Conservation (phyloP, 495 filamentous ascomycete species). For the Bombardia bombarda region DNA sequence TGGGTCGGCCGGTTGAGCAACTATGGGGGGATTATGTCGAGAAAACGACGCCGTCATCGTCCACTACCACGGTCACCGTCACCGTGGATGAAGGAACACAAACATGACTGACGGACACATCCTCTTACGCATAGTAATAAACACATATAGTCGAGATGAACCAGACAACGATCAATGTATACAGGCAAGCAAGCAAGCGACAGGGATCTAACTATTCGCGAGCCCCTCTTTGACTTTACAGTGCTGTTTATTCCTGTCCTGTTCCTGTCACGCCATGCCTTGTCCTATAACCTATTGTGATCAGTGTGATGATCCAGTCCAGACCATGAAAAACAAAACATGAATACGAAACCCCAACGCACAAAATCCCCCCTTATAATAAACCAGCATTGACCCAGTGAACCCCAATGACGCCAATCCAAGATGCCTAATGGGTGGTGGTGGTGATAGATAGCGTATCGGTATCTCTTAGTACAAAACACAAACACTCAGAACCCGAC, state of each 20-base stretch:
- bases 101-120: too few relatives aligned
- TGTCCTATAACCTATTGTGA: too few relatives aligned
- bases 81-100: constrained; percentile 4
- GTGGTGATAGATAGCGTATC: too few relatives aligned
- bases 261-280: too few relatives aligned
- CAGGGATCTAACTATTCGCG: too few relatives aligned
- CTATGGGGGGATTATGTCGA: constrained; percentile 65
- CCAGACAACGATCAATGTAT: too few relatives aligned
- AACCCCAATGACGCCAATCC: not conserved
- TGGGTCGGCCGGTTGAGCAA: constrained; percentile 55
- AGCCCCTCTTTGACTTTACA: too few relatives aligned
- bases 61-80: too few relatives aligned
- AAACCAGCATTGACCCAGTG: not conserved
- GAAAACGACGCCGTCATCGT: not conserved
- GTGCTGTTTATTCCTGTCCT: too few relatives aligned
- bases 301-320: not conserved
- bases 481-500: not conserved
- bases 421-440: not conserved
- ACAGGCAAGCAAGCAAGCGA: too few relatives aligned
- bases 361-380: not conserved
- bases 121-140: too few relatives aligned
- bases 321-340: not conserved
- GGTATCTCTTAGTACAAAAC: not conserved
- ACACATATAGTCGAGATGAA: too few relatives aligned
- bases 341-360: not conserved